Evolutionary conservation across 2,329 filamentous ascomycete genomes (phyloP).

Genomic region (Penicillium digitatum): DNA sequence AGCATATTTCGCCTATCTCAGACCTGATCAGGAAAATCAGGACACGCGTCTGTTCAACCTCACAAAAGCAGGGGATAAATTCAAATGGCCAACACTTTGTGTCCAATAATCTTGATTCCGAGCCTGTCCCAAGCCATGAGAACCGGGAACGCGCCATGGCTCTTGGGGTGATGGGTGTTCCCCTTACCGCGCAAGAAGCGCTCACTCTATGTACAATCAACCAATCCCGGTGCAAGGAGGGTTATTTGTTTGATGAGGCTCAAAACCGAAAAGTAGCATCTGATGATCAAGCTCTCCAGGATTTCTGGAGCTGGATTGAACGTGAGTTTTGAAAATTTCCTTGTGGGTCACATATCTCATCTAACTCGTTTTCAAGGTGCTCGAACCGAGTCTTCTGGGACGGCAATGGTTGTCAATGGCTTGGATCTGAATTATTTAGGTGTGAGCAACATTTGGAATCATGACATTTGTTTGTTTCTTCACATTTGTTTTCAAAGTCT

Average conservation of each 20-base stretch:
- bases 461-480: slow-evolving; percentile 48
- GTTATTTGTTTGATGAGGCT: slow-evolving; percentile 50
- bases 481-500: too few species aligned
- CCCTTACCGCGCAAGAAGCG: slow-evolving; percentile 38
- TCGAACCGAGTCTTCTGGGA: slow-evolving; percentile 39
- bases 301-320: slow-evolving; percentile 57
- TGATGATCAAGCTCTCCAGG: slow-evolving; percentile 55
- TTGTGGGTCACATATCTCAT: not conserved
- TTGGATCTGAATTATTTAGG: slow-evolving; percentile 61
- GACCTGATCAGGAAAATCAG: slow-evolving; percentile 31
- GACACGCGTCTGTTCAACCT: slow-evolving; percentile 20
- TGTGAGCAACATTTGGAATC: slow-evolving; percentile 56
- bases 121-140: slow-evolving; percentile 39
- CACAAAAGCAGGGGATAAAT: slow-evolving; percentile 7
- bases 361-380: slow-evolving; percentile 33
- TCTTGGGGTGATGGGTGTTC: slow-evolving; percentile 25
- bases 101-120: slow-evolving; percentile 5
- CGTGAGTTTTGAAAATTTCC: slow-evolving; percentile 34
- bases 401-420: slow-evolving; percentile 54
- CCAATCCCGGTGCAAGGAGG: slow-evolving; percentile 52
- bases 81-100: slow-evolving; percentile 5
- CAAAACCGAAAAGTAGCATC: slow-evolving; percentile 54
- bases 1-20: slow-evolving; percentile 27
- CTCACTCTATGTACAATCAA: slow-evolving; percentile 42
- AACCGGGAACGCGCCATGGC: slow-evolving; percentile 35